Percentiles rank a stretch among this genome's conserved stretches.
Evolutionary conservation across 495 filamentous ascomycete species (phyloP).

Genomic region (Poronia punctata): DNA sequence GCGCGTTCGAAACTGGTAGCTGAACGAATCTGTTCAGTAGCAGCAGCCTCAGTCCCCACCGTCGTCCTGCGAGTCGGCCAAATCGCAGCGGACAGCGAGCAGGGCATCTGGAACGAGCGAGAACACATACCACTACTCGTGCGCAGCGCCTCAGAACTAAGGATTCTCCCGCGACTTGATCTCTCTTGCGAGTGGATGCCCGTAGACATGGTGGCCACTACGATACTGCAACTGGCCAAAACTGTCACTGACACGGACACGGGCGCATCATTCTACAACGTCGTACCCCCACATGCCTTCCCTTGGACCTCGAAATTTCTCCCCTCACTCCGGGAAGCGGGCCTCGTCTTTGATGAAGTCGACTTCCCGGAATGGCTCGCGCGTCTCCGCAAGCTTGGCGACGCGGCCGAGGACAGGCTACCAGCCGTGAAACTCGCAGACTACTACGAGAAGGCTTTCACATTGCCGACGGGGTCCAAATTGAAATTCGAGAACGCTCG

Average conservation of each 20-base stretch:
- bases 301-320: conserved; percentile 44
- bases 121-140: conserved; percentile 54
- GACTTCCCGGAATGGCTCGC: conserved; percentile 38
- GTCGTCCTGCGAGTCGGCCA: conserved; percentile 54
- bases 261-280: conserved; percentile 33
- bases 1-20: conserved; percentile 51
- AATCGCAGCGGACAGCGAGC: conserved; percentile 44
- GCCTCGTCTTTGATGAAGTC: conserved; percentile 37
- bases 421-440: conserved; percentile 42
- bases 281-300: conserved; percentile 38
- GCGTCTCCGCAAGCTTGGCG: conserved; percentile 32
- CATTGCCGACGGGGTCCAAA: conserved; percentile 5
- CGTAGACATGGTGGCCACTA: conserved; percentile 45
- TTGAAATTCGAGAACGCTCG: conserved; percentile 14
- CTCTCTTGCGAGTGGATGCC: conserved; percentile 47
- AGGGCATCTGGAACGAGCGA: conserved; percentile 52
- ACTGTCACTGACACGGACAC: conserved; percentile 12
- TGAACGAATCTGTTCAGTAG: conserved; percentile 45
- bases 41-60: conserved; percentile 27
- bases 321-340: conserved; percentile 30
- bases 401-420: conserved; percentile 23
- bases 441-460: conserved; percentile 39
- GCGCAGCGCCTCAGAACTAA: conserved; percentile 42
- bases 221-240: conserved; percentile 41
- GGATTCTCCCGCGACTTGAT: conserved; percentile 42